Evolutionary conservation across 2,329 filamentous ascomycete genomes (phyloP).

Genomic region (Phialophora expanda): DNA sequence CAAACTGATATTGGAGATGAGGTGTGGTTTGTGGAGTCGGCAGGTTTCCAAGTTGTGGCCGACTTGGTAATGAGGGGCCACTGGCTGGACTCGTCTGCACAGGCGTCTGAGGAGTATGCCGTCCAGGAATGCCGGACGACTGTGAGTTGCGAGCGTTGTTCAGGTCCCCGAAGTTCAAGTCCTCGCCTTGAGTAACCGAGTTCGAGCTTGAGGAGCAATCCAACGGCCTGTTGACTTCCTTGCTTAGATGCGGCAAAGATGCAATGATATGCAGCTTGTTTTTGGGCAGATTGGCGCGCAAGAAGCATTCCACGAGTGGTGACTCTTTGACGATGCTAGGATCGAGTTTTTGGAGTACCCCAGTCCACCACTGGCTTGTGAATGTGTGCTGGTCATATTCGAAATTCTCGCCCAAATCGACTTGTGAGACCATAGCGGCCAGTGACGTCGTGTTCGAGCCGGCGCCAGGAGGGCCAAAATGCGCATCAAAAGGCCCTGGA

Average conservation of each 20-base stretch:
- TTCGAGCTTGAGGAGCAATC: conserved; percentile 15
- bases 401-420: conserved; percentile 20
- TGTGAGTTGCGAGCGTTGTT: conserved; percentile 22
- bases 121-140: conserved; percentile 2
- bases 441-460: conserved; percentile 22
- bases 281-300: conserved; percentile 21
- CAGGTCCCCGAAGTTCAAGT: conserved; percentile 33
- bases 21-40: conserved; percentile 69
- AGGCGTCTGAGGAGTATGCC: conserved; percentile 23
- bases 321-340: conserved; percentile 31
- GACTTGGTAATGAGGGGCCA: conserved; percentile 55
- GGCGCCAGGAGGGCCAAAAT: conserved; percentile 20
- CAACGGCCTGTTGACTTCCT: conserved; percentile 8
- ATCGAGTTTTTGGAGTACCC: conserved; percentile 30
- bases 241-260: conserved; percentile 10
- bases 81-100: conserved; percentile 29
- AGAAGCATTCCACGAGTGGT: conserved; percentile 27
- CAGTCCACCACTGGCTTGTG: conserved; percentile 32
- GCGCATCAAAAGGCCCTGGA: conserved; percentile 8
- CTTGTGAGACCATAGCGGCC: conserved; percentile 31
- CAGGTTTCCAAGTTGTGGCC: conserved; percentile 61
- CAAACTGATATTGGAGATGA: conserved; percentile 44
- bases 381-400: conserved; percentile 12
- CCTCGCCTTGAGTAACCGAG: conserved; percentile 15
- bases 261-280: conserved; percentile 21